Evolutionary conservation across 495 filamentous ascomycete genomes (phyloP), one percentile per base, ranked within the genome.

Genomic region (Extremus antarcticus): DNA sequence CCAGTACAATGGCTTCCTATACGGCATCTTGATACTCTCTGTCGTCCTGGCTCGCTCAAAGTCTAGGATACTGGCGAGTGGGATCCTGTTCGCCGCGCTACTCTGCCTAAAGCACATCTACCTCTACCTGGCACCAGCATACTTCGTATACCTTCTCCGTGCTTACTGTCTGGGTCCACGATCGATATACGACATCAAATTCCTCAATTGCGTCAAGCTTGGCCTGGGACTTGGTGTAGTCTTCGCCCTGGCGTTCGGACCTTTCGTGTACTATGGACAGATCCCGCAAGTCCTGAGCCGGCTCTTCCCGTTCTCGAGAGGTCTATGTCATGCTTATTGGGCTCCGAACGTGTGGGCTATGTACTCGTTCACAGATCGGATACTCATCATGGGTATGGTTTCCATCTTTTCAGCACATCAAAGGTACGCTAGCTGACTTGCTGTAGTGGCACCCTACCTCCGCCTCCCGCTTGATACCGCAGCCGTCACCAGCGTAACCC

Each of bases 21-120:
- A 95, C 64, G 92, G 92, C 16, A 71, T 97, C 32, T 70, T 98
- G 39, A 78, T 96, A 21, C 72, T 90, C 29, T 96, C 91, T 0
- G 74, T 98, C 24, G 85, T 94, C 0, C 68, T 90, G 53, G 88
- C 87, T 1, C 83, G 88, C 38, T 83, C 85, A 51, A 80, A 78
- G 57, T 87, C 87, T 2, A 87, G 84, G 0, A 73, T 90, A 13
- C 81, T 97, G 9, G 69, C 71, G 43, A 90, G 88, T 48, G 91
- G 88, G 1, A 73, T 94, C 2, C 62, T 87, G 0, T 98, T 98
- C 61, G 90, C 90, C 3, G 75, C 75, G 1, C 74, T 98, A 8
- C 69, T 98, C 53, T 96, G 90, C 75, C 76, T 96, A 65, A 98
- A 98, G 70, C 92, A 98, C 67, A 98, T 98, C 40, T 96, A 97